Conservation (phyloP, 2,329 filamentous ascomycete species). For the Clarireedia hainanense region DNA sequence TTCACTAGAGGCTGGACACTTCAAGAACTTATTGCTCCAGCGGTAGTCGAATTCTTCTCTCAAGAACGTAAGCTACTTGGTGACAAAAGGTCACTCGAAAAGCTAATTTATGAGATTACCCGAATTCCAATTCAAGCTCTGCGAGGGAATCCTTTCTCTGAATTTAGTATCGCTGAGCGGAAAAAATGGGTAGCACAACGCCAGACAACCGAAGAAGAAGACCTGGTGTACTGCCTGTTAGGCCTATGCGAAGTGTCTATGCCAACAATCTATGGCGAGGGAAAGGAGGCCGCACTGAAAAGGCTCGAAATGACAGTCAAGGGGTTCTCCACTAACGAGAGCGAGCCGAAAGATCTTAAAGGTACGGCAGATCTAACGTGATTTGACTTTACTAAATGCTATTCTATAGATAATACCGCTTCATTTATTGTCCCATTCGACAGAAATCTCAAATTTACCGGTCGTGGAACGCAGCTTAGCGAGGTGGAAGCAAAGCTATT, state of each 20-base stretch:
- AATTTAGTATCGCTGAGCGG: background rate
- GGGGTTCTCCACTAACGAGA: too few relatives aligned
- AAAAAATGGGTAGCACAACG: constrained; percentile 33
- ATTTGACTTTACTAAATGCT: too few relatives aligned
- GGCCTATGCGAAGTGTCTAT: constrained; percentile 38
- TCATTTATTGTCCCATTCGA: too few relatives aligned
- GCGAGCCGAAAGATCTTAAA: too few relatives aligned
- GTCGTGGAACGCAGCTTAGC: too few relatives aligned
- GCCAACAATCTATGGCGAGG: constrained; percentile 36
- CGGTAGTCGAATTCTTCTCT: background rate
- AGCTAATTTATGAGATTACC: background rate
- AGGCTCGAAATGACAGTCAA: too few relatives aligned
- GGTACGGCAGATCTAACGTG: too few relatives aligned
- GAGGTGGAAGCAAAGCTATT: background rate
- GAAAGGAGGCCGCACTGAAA: background rate
- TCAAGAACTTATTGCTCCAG: background rate
- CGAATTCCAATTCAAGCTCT: background rate
- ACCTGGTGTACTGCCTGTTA: constrained; percentile 36
- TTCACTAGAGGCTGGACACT: constrained; percentile 1
- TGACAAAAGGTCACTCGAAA: background rate
- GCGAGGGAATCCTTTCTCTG: background rate
- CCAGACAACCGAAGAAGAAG: constrained; percentile 30
- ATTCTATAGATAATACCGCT: too few relatives aligned
- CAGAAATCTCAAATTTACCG: too few relatives aligned
- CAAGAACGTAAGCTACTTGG: background rate